These are phyloP conservation scores for Trichoderma parareesei DNA, from an alignment of 495 filamentous ascomycete species.

Conservation along the genomic window DNA sequence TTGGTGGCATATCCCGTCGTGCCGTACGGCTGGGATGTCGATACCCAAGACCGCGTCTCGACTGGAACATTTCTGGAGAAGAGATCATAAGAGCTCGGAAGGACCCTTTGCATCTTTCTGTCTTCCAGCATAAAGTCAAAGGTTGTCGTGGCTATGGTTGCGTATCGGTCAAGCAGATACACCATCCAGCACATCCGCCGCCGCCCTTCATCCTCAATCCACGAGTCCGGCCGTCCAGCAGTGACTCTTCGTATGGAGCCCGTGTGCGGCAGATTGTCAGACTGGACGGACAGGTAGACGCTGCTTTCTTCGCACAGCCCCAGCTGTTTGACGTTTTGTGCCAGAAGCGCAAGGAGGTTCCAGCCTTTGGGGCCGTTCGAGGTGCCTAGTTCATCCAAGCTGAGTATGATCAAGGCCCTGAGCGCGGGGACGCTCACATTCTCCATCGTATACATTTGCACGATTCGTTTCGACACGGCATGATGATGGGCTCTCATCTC, in stretches of 20 bases:
- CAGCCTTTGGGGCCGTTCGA: constrained; percentile 80
- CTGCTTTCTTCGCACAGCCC: constrained; percentile 73
- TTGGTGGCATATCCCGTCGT: constrained; percentile 54
- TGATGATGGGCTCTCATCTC: constrained; percentile 65
- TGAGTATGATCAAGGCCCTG: constrained; percentile 76
- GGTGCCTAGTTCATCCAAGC: constrained; percentile 66
- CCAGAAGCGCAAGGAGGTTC: constrained; percentile 82
- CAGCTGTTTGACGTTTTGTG: constrained; percentile 76
- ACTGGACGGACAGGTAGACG: constrained; percentile 63
- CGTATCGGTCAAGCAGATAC: constrained; percentile 80
- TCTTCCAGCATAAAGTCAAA: constrained; percentile 86
- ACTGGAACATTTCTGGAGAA: constrained; percentile 75
- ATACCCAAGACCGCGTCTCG: constrained; percentile 72
- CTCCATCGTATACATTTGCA: constrained; percentile 74
- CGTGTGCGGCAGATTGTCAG: constrained; percentile 73
- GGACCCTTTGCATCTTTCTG: constrained; percentile 74
- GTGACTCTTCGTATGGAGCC: constrained; percentile 67
- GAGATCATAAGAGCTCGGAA: constrained; percentile 78
- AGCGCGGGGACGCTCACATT: constrained; percentile 80
- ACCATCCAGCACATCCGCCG: constrained; percentile 88
- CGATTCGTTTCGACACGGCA: constrained; percentile 72
- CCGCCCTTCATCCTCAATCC: constrained; percentile 80
- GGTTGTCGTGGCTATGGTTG: constrained; percentile 71
- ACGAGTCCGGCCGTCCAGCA: constrained; percentile 69
- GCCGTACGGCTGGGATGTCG: constrained; percentile 33